These are phyloP conservation scores for Funneliformis mosseae DNA, from an alignment of 192 early-diverging fungal genomes.

Conservation along the genomic window DNA sequence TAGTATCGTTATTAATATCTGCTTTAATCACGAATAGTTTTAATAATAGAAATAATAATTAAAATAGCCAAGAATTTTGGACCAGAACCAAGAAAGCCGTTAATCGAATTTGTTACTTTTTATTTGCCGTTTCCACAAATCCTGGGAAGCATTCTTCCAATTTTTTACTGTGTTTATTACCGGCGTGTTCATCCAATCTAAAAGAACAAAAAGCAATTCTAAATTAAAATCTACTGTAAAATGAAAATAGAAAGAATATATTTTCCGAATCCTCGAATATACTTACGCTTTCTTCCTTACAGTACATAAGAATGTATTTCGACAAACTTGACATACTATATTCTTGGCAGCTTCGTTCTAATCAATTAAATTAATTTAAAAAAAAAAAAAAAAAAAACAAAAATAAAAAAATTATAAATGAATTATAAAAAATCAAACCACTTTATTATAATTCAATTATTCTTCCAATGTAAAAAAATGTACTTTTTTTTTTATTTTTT, in stretches of 20 bases:
- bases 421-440: neutral
- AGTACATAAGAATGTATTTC: slow-evolving; percentile 83
- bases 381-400: slow-evolving; percentile 16
- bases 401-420: slow-evolving; percentile 1
- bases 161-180: slow-evolving; percentile 74
- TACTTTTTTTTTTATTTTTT: too few species aligned
- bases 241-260: too few species aligned
- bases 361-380: neutral
- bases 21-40: too few species aligned
- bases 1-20: too few species aligned
- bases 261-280: neutral
- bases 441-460: neutral
- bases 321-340: slow-evolving; percentile 76
- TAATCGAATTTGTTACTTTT: neutral
- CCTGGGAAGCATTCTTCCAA: slow-evolving; percentile 81
- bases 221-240: neutral
- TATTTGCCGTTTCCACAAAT: slow-evolving; percentile 39
- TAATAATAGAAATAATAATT: too few species aligned
- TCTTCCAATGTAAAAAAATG: too few species aligned
- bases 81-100: too few species aligned
- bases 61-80: too few species aligned
- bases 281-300: slow-evolving; percentile 69
- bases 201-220: neutral
- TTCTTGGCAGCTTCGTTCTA: slow-evolving; percentile 83
- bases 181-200: slow-evolving; percentile 70